A percentile compares a stretch with the other conserved stretches of the same genome.
Evolutionary conservation across 2,329 filamentous ascomycete genomes (phyloP).

Genomic region (Fusarium camptoceras): DNA sequence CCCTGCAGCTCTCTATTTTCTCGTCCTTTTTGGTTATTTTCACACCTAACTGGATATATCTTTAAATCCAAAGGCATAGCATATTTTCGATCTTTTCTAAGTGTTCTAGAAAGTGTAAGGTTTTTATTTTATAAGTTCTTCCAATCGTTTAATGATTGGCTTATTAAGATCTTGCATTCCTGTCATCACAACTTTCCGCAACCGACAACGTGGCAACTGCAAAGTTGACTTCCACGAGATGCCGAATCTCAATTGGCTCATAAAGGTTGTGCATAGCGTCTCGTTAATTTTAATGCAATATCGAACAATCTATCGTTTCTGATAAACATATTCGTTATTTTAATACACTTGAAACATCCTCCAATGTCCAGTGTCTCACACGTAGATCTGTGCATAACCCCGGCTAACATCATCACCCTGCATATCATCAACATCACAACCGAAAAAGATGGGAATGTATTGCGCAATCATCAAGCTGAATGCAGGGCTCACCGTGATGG

Average conservation of each 20-base stretch:
- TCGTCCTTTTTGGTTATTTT: fast-evolving
- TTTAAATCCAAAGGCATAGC: too few species aligned
- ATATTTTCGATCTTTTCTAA: background rate
- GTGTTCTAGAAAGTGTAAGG: fast-evolving
- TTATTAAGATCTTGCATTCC: too few species aligned
- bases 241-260: too few species aligned
- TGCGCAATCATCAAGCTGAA: background rate
- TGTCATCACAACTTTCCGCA: too few species aligned
- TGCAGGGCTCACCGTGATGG: background rate
- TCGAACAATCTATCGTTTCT: background rate
- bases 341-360: background rate
- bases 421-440: background rate
- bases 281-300: background rate
- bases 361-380: background rate
- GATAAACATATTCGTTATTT: background rate
- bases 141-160: fast-evolving
- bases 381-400: background rate
- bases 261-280: too few species aligned
- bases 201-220: too few species aligned
- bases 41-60: too few species aligned
- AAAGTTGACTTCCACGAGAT: too few species aligned
- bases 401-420: background rate
- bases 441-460: background rate
- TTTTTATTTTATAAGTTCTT: too few species aligned
- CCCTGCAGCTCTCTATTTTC: background rate